Evolutionary conservation across 1,139 yeast species (phyloP), one percentile per base, ranked within the genome.

Genomic region (Wickerhamiella pararugosa): DNA sequence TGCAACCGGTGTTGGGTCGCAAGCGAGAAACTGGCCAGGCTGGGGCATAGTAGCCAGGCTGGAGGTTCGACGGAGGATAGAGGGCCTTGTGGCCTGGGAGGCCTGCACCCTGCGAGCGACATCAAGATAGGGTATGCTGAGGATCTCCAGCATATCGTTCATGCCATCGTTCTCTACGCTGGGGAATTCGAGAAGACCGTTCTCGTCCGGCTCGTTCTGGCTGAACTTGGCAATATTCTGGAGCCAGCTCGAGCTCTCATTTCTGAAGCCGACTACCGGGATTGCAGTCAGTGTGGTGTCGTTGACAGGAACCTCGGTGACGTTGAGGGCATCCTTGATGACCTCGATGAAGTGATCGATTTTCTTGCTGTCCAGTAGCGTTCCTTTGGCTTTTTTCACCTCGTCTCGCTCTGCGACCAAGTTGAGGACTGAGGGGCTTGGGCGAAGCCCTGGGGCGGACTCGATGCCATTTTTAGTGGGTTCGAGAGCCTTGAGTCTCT

Each of bases 1-100:
- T 32, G 47, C 50, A 30, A 55, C 42, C 8, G 57, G 54, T 1
- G 55, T 45, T 4, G 56, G 47, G 33, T 48, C 49, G 31, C 47
- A 44, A 25, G 30, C 11, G 26, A 34, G 31, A 2, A 38, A 21
- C 25, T 31, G 31, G n/a, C 29, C 34, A 3, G 28, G 34, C 6
- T 39, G 11, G 1, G 46, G 44, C n/a, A 44, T 34, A 4, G 46
- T 32, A 5, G 41, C 37, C 11, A 29, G 32, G 5, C 41, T 36
- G 3, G 43, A 27, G 11, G 42, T 36, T 2, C 46, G 42, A 6
- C 46, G 33, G 9, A 44, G 34, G 25, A 44, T 30, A 5, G 44
- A 32, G 7, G 46, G 46, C 33, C 21, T 27, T 10, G 25, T 34
- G 8, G 7, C 8, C 37, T 25, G 37, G 21, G 33, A 21, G 25